Evolutionary conservation across 1,139 yeast species (phyloP), one percentile per base, ranked within the genome.

Genomic region (Sugiyamaella grinbergsii): DNA sequence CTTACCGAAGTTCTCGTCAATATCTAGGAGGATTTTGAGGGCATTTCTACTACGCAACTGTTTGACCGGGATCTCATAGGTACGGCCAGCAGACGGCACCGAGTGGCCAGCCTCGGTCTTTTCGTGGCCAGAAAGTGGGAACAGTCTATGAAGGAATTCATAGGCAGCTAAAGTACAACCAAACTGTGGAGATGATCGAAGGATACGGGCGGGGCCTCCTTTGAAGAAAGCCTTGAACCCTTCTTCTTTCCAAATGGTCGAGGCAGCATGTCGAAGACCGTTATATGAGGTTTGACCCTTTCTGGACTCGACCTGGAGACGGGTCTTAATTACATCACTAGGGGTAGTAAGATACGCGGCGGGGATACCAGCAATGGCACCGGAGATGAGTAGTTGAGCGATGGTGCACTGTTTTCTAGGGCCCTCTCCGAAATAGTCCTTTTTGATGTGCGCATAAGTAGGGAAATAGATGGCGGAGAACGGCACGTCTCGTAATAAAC

Each of bases 391-490:
- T 61, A 93, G 74, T 70, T 93, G 95, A 84, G 91, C 83, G 22
- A 95, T 80, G 57, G 81, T 81, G 55, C 93, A 78, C 54, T 76
- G 69, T 58, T 77, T 73, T 49, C 70, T 67, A 5, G 96, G 96
- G 61, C 93, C 96, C 65, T 86, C 93, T 52, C 86, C 81, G 70
- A 90, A 91, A 61, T 88, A 68, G 62, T 83, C 80, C 70, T 81
- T 84, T 71, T 93, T 93, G 62, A 93, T 78, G 69, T 91, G 95
- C 34, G 97, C 96, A 70, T 93, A 93, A 10, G 97, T 82, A 50
- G 98, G 98, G 83, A 93, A 93, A 74, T 93, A 93, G 61, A 93
- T 93, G 45, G 98, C 97, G 36, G 95, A 85, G 70, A 93, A 93
- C 41, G 98, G 98, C 40, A 93, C 96, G 71, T 93, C 98, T 71